Conservation (phyloP, 1,284 basidiomycete species). For the Clitocybe nebularis region DNA sequence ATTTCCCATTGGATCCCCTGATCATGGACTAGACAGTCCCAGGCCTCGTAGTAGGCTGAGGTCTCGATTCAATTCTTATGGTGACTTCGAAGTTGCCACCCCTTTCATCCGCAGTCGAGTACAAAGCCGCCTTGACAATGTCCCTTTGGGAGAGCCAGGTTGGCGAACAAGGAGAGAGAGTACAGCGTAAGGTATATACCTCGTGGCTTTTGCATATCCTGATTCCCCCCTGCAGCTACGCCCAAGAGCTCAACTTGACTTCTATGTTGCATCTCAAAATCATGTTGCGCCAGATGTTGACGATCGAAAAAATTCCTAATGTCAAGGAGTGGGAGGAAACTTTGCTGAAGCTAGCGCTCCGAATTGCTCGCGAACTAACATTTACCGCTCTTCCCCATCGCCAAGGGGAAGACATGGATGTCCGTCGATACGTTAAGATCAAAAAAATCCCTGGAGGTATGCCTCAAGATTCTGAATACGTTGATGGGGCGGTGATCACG, state of each 20-base stretch:
- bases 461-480: conserved; percentile 92
- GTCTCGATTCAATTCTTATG: conserved; percentile 63
- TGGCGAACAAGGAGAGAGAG: conserved; percentile 80
- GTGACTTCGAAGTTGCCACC: conserved; percentile 62
- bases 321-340: conserved; percentile 84
- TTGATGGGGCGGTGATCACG: conserved; percentile 95
- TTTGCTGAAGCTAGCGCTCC: conserved; percentile 74
- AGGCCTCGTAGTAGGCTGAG: conserved; percentile 42
- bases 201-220: conserved; percentile 4
- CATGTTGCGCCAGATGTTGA: conserved; percentile 89
- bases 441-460: conserved; percentile 96
- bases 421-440: conserved; percentile 94
- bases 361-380: conserved; percentile 73
- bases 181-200: conserved; percentile 60
- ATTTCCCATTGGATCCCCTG: conserved; percentile 74
- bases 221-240: conserved; percentile 47
- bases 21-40: conserved; percentile 59
- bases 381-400: conserved; percentile 72
- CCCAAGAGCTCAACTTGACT: conserved; percentile 76
- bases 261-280: conserved; percentile 85
- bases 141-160: conserved; percentile 56
- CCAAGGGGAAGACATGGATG: conserved; percentile 90
- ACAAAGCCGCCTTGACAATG: conserved; percentile 67
- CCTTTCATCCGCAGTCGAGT: conserved; percentile 80
- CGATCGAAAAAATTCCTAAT: conserved; percentile 71